Evolutionary conservation across 805 yeast species (phyloP).

Genomic region (Suhomyces sp.): DNA sequence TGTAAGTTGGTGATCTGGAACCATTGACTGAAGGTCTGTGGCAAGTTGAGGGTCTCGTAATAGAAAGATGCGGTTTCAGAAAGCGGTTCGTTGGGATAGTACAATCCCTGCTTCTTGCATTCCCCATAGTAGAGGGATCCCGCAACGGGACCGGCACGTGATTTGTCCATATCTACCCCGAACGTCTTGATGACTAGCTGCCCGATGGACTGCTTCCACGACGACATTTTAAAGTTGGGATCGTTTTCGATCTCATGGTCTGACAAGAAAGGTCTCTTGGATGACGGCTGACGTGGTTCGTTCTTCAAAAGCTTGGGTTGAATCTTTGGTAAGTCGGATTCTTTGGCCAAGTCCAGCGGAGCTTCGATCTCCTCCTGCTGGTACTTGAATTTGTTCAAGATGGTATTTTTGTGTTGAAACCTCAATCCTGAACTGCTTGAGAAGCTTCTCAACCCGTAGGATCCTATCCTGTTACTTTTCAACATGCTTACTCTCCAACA

Average conservation of each 20-base stretch:
- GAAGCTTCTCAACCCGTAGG: neutral
- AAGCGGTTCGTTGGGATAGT: constrained; percentile 68
- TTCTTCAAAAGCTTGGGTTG: constrained; percentile 32
- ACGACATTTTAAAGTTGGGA: constrained; percentile 34
- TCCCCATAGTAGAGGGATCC: constrained; percentile 84
- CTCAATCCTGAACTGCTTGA: neutral
- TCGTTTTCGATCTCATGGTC: constrained; percentile 36
- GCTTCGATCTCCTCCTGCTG: constrained; percentile 21
- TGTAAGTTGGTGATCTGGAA: constrained; percentile 88
- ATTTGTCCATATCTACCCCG: constrained; percentile 83
- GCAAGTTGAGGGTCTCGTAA: constrained; percentile 78
- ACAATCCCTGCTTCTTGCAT: constrained; percentile 82
- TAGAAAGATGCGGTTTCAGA: constrained; percentile 76
- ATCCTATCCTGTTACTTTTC: neutral
- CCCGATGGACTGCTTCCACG: constrained; percentile 49
- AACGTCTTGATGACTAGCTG: constrained; percentile 60
- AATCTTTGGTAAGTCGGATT: constrained; percentile 38
- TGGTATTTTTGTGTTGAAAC: constrained; percentile 11
- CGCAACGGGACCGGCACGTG: constrained; percentile 92
- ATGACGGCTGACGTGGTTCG: constrained; percentile 34
- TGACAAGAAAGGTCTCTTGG: constrained; percentile 39
- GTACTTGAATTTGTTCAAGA: constrained; percentile 15
- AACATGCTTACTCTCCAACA: neutral
- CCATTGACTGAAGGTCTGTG: constrained; percentile 92
- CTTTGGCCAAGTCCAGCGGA: constrained; percentile 37